Evolutionary conservation across 768 basidiomycete genomes (phyloP).

Genomic region (Boletus rubescentipes): DNA sequence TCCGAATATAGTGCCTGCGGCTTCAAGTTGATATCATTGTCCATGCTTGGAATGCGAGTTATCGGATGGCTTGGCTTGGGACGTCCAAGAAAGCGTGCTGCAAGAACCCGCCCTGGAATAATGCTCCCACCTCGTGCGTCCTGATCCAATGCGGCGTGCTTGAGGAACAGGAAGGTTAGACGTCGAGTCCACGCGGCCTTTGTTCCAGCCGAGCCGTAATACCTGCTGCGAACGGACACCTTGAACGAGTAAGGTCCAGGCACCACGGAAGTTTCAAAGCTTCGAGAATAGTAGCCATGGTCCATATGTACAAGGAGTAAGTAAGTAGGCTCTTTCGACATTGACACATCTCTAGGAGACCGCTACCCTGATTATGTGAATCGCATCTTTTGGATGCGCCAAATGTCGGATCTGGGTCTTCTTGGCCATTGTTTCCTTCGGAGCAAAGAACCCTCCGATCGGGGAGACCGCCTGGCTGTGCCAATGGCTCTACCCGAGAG

Average conservation of each 20-base stretch:
- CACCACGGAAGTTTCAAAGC: not conserved
- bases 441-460: conserved; percentile 8
- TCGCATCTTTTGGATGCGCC: not conserved
- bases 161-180: conserved; percentile 1
- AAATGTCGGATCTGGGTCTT: not conserved
- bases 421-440: conserved; percentile 1
- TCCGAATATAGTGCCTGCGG: conserved; percentile 10
- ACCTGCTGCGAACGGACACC: not conserved
- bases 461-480: conserved; percentile 16
- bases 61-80: conserved; percentile 1
- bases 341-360: not conserved
- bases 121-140: conserved; percentile 1
- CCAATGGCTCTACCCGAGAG: conserved; percentile 2
- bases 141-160: not conserved
- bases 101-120: not conserved
- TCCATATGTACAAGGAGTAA: too few species aligned
- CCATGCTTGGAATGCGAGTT: not conserved
- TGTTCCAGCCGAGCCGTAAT: conserved; percentile 6
- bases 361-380: conserved; percentile 16
- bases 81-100: not conserved
- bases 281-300: not conserved
- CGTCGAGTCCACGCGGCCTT: not conserved
- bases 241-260: not conserved
- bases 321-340: too few species aligned
- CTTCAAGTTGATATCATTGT: too few species aligned